Base-by-base conservation (phyloP, 176 grass and related monocot species). In the Saccharum officinarum region DNA sequence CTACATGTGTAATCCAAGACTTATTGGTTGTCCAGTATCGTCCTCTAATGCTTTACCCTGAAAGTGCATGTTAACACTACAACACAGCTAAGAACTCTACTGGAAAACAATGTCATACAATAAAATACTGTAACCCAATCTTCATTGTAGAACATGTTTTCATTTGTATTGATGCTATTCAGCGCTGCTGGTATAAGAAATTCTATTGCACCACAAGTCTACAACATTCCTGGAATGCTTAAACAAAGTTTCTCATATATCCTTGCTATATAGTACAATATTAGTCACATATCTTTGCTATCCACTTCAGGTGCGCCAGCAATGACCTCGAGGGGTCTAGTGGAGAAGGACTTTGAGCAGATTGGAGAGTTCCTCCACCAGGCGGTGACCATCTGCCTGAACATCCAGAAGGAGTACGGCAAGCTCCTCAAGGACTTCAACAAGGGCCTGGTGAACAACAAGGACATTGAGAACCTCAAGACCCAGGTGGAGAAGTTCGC, bases 311-410 rank as follows among this genome's bases (percentile, higher is more conserved):
- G 96, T 71, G 7, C 96, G 39, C 96, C 91, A 11, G 96, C 96
- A 3, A 98, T 95, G 96, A 95, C 96, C 13, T 98, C 96, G 1
- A 88, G 96, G 65, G 96, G 96, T 57, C 74, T 98, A 57, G 79
- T 94, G 1, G 91, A 98, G 89, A 98, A 98, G 88, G 96, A 98
- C 77, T 98, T 98, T 1, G 93, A 92, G 91, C 93, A 92, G 86
- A 95, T 98, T 0, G 93, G 85, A 0, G 93, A 98, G 91, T 98
- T 95, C 93, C 96, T 98, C 78, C 93, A 98, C 91, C 96, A 89
- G 78, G 89, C 96, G 0, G 96, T 98, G 69, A 94, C 83, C 59
- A 74, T 98, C 82, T 98, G 96, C 91, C 76, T 98, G 26, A 87
- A 87, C 79, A 83, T 98, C 57, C 96, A 95, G 86, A 92, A 95